These are phyloP conservation scores for Elymus sibiricus DNA, from an alignment of 176 grass and related monocot genomes.

Conservation along the genomic window DNA sequence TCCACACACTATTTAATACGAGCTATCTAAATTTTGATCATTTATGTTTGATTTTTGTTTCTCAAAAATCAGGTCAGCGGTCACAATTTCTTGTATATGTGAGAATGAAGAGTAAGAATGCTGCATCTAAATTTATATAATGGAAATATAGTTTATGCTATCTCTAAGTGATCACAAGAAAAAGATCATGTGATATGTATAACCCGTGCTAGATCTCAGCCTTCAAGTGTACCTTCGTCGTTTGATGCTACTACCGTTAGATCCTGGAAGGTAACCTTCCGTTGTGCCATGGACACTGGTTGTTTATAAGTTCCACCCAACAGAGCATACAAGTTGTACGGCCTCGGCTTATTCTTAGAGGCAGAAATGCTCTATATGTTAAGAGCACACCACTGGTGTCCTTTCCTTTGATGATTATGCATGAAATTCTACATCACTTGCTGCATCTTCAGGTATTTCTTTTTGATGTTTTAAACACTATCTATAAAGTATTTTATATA, in stretches of 20 bases:
- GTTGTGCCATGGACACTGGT: slow-evolving; percentile 11
- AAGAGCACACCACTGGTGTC: slow-evolving; percentile 34
- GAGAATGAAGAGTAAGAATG: neutral
- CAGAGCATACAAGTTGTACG: slow-evolving; percentile 31
- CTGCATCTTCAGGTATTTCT: slow-evolving; percentile 49
- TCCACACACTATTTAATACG: neutral
- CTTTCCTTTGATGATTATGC: slow-evolving; percentile 28
- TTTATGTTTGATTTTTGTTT: neutral
- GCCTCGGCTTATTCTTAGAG: slow-evolving; percentile 31
- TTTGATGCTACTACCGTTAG: slow-evolving; percentile 16
- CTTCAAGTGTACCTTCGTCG: slow-evolving; percentile 27
- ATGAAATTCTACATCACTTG: slow-evolving; percentile 37
- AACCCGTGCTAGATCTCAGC: slow-evolving; percentile 35
- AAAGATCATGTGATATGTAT: slow-evolving; percentile 21
- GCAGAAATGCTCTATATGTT: slow-evolving; percentile 22
- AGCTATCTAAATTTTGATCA: neutral
- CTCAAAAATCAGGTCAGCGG: neutral
- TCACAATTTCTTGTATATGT: neutral
- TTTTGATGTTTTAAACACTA: slow-evolving; percentile 29
- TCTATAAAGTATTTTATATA: slow-evolving; percentile 34
- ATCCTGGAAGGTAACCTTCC: slow-evolving; percentile 23
- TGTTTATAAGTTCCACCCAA: slow-evolving; percentile 22
- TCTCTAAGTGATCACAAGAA: slow-evolving; percentile 11
- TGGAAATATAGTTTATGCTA: neutral
- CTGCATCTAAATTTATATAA: neutral